Conservation (phyloP, 2,329 filamentous ascomycete genomes). For the Hymenoscyphus scutula region DNA sequence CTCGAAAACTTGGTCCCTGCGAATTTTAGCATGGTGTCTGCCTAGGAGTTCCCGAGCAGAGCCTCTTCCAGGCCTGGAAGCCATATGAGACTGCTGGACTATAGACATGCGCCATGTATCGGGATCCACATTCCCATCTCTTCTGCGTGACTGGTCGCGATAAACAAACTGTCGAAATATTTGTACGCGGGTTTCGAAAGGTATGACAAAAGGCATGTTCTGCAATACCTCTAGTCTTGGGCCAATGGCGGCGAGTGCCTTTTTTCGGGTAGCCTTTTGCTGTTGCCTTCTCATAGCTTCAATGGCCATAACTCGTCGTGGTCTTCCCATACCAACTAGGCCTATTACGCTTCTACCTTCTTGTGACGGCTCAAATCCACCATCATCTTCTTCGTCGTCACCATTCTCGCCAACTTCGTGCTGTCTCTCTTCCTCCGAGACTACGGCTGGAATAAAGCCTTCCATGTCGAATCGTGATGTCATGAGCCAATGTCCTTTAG, state of each 20-base stretch:
- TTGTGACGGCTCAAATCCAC: slow-evolving; percentile 38
- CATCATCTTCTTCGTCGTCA: slow-evolving; percentile 48
- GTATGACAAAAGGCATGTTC: slow-evolving; percentile 96
- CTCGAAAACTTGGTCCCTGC: slow-evolving; percentile 74
- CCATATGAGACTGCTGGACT: slow-evolving; percentile 40
- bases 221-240: slow-evolving; percentile 87
- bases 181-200: slow-evolving; percentile 84
- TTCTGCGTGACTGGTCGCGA: slow-evolving; percentile 71
- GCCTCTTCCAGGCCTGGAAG: slow-evolving; percentile 9
- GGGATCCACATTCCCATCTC: slow-evolving; percentile 70
- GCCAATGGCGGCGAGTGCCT: slow-evolving; percentile 73
- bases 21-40: slow-evolving; percentile 75
- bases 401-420: slow-evolving; percentile 63
- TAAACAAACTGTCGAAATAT: slow-evolving; percentile 93
- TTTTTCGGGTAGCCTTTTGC: slow-evolving; percentile 64
- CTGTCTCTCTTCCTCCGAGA: slow-evolving; percentile 81
- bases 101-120: slow-evolving; percentile 71
- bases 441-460: slow-evolving; percentile 80
- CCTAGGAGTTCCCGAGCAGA: slow-evolving; percentile 41
- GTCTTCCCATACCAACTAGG: slow-evolving; percentile 56
- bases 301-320: slow-evolving; percentile 59
- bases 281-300: slow-evolving; percentile 64
- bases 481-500: slow-evolving; percentile 91
- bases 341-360: slow-evolving; percentile 35
- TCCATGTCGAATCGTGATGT: slow-evolving; percentile 83